Base-by-base conservation (phyloP, 768 basidiomycete genomes). In the Boletus reticulatus region DNA sequence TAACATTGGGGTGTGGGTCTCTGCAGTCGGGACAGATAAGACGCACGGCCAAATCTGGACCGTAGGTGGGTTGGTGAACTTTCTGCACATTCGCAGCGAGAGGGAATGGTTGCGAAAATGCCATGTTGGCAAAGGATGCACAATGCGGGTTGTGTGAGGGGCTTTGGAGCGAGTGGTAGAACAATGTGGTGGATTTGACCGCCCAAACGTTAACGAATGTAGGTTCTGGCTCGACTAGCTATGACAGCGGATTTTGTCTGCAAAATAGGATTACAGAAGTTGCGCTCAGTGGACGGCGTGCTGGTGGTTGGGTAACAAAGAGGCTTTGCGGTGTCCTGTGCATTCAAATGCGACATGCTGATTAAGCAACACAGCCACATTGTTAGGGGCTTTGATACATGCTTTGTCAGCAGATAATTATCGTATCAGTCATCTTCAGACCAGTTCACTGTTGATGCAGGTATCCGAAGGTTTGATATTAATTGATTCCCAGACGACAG, bases 21-120 rank as follows among this genome's bases (percentile, higher is more conserved):
- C 89, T 81, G 78, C 96, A 98, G 66, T 98, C 95, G 19, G 94
- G 95, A 70, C 96, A 98, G 63, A 95, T 90, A 65, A 94, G 84
- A 46, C 92, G 89, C 61, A 94, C 88, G 47, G 89, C 85, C 55
- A 94, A 80, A 73, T 94, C 92, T 36, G 90, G 91, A 29, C 87
- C 89, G 70, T 79, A 92, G 19, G 81, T 81, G 13, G 80, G 81
- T 61, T 82, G 81, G 29, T 80, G 74, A 41, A 68, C 73, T 70
- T 85, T 77, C 34, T 82, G 80, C 37, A 72, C 70, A 27, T n/a
- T 57, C 7, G 79, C 79, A 48, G 88, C 87, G 57, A 90, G 83
- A 57, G 91, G 91, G 56, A 92, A 93, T 11, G 90, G 89, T 71
- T 92, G 87, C 51, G 83, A 75, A 68, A 84, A 89, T 38, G 87